Conservation (phyloP, 257 asterid species). For the Capsicum baccatum region DNA sequence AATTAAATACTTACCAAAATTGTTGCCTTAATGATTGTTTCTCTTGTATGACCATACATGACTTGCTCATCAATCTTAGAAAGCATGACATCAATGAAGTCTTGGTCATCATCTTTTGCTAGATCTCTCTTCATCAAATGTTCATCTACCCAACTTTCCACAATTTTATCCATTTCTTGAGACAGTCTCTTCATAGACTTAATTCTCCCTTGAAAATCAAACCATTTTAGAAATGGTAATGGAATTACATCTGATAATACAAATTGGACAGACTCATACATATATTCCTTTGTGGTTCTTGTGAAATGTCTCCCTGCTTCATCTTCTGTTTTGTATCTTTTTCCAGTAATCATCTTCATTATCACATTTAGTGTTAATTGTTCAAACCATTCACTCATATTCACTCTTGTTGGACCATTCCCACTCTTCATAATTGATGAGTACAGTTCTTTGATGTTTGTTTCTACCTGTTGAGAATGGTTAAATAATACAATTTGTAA, state of each 20-base stretch:
- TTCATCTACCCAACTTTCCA: background rate
- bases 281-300: background rate
- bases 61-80: background rate
- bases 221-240: slow-evolving; percentile 12
- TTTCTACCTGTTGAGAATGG: background rate
- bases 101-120: background rate
- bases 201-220: slow-evolving; percentile 6
- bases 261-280: background rate
- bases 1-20: background rate
- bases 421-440: background rate
- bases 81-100: background rate
- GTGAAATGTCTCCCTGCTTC: background rate
- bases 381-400: background rate
- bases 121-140: slow-evolving; percentile 6
- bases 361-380: background rate
- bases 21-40: background rate
- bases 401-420: background rate
- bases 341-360: background rate
- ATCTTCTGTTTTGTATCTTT: background rate
- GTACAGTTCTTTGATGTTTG: background rate
- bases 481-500: background rate
- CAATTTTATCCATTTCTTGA: background rate
- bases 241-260: slow-evolving; percentile 5
- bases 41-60: background rate
- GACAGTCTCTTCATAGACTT: background rate